Conservation (phyloP, 225 moss, liverwort and hornwort species). For the Neckera pumila region DNA sequence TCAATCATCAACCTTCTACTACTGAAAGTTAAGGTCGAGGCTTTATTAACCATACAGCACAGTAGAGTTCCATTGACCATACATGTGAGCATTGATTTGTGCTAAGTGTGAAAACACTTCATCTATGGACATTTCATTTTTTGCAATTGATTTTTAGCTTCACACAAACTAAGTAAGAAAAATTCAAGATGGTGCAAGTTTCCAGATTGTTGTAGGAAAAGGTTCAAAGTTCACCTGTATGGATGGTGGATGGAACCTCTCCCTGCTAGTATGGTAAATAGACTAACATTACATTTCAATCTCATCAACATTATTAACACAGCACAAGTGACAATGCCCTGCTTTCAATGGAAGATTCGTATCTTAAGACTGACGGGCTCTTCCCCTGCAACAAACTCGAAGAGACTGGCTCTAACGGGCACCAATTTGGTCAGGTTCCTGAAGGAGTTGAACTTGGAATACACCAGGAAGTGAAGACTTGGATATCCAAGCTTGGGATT, state of each 20-base stretch:
- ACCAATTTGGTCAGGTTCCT: neutral
- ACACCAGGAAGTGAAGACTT: constrained; percentile 23
- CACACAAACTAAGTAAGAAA: neutral
- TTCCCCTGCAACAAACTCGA: neutral
- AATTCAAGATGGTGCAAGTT: neutral
- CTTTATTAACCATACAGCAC: neutral
- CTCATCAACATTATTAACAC: neutral
- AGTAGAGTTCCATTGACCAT: neutral
- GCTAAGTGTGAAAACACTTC: neutral
- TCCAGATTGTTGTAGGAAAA: neutral
- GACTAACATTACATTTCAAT: neutral
- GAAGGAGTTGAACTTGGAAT: constrained; percentile 18
- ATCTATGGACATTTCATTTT: neutral
- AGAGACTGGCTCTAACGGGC: constrained; percentile 3
- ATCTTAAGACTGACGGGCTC: constrained; percentile 11
- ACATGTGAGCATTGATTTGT: neutral
- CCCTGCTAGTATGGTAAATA: neutral
- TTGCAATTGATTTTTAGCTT: neutral
- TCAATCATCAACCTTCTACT: neutral
- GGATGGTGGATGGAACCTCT: neutral
- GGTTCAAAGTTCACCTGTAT: neutral
- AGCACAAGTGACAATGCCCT: neutral
- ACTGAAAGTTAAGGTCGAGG: neutral
- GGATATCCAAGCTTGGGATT: constrained; percentile 15
- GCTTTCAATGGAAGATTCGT: neutral